Base-by-base conservation (phyloP, 2,329 filamentous ascomycete genomes). In the Sphaerulina populicola region DNA sequence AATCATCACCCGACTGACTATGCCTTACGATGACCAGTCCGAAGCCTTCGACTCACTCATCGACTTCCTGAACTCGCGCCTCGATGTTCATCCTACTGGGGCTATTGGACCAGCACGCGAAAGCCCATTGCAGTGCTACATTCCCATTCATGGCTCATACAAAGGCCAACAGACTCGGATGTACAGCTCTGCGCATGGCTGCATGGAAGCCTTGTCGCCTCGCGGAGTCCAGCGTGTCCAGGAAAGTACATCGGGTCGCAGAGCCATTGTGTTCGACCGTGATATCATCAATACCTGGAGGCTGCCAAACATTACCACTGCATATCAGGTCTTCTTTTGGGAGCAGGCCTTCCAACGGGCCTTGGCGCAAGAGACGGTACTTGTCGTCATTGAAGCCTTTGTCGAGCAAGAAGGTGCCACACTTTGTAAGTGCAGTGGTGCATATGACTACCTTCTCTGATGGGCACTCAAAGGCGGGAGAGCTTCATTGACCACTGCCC, bases 241-340 rank as follows among this genome's bases (percentile, higher is more conserved):
- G 4, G 36, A 31, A 29, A 38, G 36, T n/a, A n/a, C 4, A 4
- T n/a, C 8, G 12, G 31, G 12, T 35, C 31, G 6, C 31, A 11
- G 10, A 18, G 59, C 52, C 23, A 18, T 61, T 11, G 60, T 63
- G 7, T 61, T 54, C 40, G 61, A 63, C 45, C 45, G 52, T 21
- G 61, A 63, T 47, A 51, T 62, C 15, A 53, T 60, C 8, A 57
- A 53, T 6, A 60, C 56, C 1, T 63, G 61, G 61, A 47, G 58
- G 5, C 33, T 63, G 12, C 58, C 57, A 9, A 47, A 46, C 14
- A 23, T 47, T 4, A 33, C 48, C 35, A 47, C 53, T 18, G 60
- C 56, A 21, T 58, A 60, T 23, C 57, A 63, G 53, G 47, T 62
- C 9, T 62, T 54, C 43, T 58, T 59, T 49, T 63, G 55, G 60